Conservation (phyloP, 1,284 basidiomycete species). For the Golubevia pallescens region DNA sequence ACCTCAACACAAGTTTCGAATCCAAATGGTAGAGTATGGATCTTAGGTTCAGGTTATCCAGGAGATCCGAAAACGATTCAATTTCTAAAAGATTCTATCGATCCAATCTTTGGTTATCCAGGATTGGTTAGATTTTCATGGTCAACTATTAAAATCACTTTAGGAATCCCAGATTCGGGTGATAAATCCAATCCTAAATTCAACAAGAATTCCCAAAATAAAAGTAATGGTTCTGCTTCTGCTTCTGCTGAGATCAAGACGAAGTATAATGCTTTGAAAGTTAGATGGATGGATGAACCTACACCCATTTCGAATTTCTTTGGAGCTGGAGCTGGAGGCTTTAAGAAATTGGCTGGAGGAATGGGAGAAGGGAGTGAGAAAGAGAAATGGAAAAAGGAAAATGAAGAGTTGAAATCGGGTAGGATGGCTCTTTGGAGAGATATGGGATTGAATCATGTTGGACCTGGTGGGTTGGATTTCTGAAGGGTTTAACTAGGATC, state of each 20-base stretch:
- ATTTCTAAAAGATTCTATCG: constrained; percentile 43
- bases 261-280: constrained; percentile 16
- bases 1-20: constrained; percentile 8
- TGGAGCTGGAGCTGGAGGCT: not conserved
- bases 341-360: not conserved
- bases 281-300: constrained; percentile 43
- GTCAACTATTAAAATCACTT: constrained; percentile 50
- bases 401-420: not conserved
- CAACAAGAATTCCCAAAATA: too few species aligned
- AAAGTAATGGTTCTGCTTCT: too few species aligned
- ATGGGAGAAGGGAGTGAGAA: not conserved
- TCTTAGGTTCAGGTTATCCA: constrained; percentile 43
- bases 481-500: too few species aligned
- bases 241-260: not conserved
- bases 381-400: not conserved
- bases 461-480: too few species aligned
- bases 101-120: constrained; percentile 59
- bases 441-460: not conserved
- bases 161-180: constrained; percentile 11
- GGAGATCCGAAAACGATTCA: constrained; percentile 51
- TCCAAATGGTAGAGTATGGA: constrained; percentile 14
- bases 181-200: too few species aligned
- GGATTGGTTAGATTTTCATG: constrained; percentile 58
- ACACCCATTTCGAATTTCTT: constrained; percentile 36
- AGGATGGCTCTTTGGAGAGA: not conserved